Base-by-base conservation (phyloP, 148 eudicot genomes). In the Amaranthus cruentus region DNA sequence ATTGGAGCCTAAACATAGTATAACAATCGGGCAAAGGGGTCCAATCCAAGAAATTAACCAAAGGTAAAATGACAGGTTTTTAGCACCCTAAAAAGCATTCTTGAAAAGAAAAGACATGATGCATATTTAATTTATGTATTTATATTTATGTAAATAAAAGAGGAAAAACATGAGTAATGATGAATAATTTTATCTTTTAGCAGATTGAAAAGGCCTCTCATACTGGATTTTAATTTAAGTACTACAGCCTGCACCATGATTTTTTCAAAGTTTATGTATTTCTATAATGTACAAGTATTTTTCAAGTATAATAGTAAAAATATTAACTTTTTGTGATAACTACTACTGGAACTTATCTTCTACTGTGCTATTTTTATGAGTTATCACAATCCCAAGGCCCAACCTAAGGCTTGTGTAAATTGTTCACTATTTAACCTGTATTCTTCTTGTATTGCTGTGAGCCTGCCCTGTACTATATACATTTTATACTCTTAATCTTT, bases 1-100 rank as follows among this genome's bases (percentile, higher is more conserved):
- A 74, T 68, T 61, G 77, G 70, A 79, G 77, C 70, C 81, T 79
- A 79, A 74, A 55, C 82, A 64, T 63, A 74, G 75, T 62, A 63
- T 55, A 55, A 58, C 75, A 52, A 58, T 63, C 79, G 55, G 28
- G 5, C 65, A 77, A 47, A 70, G 38, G 38, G 38, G 38, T 18
- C 44, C 3, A 44, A n/a, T 58, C 14, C 62, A 54, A 71, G 62
- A 47, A 53, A 76, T 54, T 76, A 76, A 46, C 79, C 79, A 76
- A 6, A 69, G 73, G 79, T 60, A 69, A 75, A 46, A 12, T 46
- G 6, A 8, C 38, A 52, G 43, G 6, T 42, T 6, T 4, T 15
- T 49, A 42, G 13, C 42, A 11, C 42, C 9, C 63, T 13, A 13
- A 15, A 62, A 51, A 15, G 49, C 47, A 6, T 13, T 12, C 7